Evolutionary conservation across 176 grass and related monocot species (phyloP).

Genomic region (Themeda triandra): DNA sequence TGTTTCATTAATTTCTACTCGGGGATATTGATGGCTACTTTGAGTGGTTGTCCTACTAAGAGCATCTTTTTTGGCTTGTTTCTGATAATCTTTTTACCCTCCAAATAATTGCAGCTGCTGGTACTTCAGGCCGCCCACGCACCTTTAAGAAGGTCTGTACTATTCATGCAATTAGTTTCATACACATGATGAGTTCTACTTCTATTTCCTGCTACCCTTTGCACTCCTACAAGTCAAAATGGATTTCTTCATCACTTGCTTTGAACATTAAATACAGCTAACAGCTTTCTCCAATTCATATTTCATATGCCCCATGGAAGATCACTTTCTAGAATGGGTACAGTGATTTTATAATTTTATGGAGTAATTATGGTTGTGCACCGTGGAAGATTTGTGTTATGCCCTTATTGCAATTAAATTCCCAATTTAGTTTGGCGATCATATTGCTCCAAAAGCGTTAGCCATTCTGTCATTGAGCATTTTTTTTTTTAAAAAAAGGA

Average conservation of each 20-base stretch:
- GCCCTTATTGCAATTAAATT: not conserved
- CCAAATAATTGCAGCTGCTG: slow-evolving; percentile 74
- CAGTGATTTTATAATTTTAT: not conserved
- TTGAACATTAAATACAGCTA: not conserved
- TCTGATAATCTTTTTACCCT: not conserved
- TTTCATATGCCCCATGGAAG: not conserved
- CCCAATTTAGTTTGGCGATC: not conserved
- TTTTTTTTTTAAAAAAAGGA: not conserved
- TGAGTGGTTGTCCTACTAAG: not conserved
- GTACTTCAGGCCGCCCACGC: slow-evolving; percentile 71
- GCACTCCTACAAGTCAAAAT: not conserved
- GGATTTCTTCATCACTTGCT: not conserved
- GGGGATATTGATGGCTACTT: not conserved
- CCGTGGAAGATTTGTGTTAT: not conserved
- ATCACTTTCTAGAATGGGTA: not conserved
- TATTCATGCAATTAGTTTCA: not conserved
- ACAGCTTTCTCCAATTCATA: not conserved
- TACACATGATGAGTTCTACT: not conserved
- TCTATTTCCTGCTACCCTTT: not conserved
- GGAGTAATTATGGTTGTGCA: not conserved
- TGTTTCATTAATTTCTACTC: not conserved
- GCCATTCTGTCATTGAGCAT: not conserved
- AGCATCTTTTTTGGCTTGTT: not conserved
- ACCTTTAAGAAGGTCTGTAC: slow-evolving; percentile 73
- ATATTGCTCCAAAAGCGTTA: not conserved